These are phyloP conservation scores for Hansfordia pulvinata DNA, from an alignment of 2,329 filamentous ascomycete genomes.

Conservation along the genomic window DNA sequence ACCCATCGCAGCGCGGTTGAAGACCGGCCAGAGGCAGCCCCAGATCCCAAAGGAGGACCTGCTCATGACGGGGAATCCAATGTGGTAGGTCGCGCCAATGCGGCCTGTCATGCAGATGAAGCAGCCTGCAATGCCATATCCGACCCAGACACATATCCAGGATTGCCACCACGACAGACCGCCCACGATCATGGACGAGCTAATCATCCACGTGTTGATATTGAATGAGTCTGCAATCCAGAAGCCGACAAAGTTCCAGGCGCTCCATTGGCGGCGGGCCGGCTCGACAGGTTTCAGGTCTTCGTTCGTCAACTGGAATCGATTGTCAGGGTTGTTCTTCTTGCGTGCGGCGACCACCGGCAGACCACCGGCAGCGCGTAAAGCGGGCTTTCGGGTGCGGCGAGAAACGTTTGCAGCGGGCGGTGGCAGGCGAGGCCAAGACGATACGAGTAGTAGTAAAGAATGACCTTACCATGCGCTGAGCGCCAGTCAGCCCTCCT, in stretches of 20 bases:
- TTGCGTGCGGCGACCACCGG: too few species aligned
- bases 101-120: conserved; percentile 71
- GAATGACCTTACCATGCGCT: conserved; percentile 52
- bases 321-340: conserved; percentile 1
- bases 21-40: conserved; percentile 78
- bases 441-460: too few species aligned
- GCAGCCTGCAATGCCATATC: conserved; percentile 62
- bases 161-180: conserved; percentile 88
- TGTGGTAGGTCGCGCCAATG: conserved; percentile 78
- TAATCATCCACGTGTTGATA: conserved; percentile 92
- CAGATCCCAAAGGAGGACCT: conserved; percentile 77
- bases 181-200: conserved; percentile 63
- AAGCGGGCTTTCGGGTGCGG: conserved; percentile 1
- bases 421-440: background rate
- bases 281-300: conserved; percentile 74
- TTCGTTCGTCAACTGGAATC: conserved; percentile 56
- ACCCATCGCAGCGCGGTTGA: conserved; percentile 76
- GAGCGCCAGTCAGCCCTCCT: conserved; percentile 65
- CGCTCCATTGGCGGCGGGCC: conserved; percentile 66
- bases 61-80: conserved; percentile 72
- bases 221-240: conserved; percentile 81
- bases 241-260: conserved; percentile 81
- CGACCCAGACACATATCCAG: conserved; percentile 78
- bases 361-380: too few species aligned
- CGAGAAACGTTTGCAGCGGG: background rate